Evolutionary conservation across 1,139 yeast species (phyloP).

Genomic region (Candida pseudocylindracea): DNA sequence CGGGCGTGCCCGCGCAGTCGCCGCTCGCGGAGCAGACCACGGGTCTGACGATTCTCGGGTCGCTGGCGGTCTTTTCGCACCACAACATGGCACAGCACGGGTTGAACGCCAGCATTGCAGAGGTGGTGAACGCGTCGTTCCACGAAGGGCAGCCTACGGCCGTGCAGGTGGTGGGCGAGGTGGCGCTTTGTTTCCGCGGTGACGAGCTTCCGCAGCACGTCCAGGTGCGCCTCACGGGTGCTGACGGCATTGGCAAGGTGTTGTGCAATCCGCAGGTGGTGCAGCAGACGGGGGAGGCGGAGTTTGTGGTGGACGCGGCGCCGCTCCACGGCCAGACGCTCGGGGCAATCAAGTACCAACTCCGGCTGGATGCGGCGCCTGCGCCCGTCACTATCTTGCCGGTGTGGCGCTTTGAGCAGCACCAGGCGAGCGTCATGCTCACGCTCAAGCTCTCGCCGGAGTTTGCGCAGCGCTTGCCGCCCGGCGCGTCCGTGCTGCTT

Average conservation of each 20-base stretch:
- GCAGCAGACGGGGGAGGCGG: conserved; percentile 3
- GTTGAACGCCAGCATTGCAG: conserved; percentile 58
- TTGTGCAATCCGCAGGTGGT: conserved; percentile 21
- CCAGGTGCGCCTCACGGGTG: conserved; percentile 9
- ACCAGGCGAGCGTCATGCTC: conserved; percentile 68
- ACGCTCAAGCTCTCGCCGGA: conserved; percentile 35
- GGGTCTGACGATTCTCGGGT: too few relatives aligned
- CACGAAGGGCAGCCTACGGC: conserved; percentile 37
- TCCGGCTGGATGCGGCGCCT: conserved; percentile 12
- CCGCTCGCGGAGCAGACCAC: too few relatives aligned
- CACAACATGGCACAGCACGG: conserved; percentile 11
- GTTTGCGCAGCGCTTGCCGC: conserved; percentile 3
- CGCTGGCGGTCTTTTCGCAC: too few relatives aligned
- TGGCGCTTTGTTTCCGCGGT: conserved; percentile 42
- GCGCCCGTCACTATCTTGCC: conserved; percentile 63
- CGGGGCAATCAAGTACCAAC: conserved; percentile 54
- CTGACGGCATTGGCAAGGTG: conserved; percentile 8
- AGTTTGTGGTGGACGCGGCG: conserved; percentile 12
- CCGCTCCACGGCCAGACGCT: conserved; percentile 30
- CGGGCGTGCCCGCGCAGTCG: too few relatives aligned
- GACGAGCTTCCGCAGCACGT: conserved; percentile 5
- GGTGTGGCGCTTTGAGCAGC: conserved; percentile 72
- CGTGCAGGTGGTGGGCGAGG: conserved; percentile 54
- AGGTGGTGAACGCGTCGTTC: conserved; percentile 53
- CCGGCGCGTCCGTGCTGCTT: conserved; percentile 19